Evolutionary conservation across 192 early-diverging fungal species (phyloP).

Genomic region (Fimicolochytrium jonesii): DNA sequence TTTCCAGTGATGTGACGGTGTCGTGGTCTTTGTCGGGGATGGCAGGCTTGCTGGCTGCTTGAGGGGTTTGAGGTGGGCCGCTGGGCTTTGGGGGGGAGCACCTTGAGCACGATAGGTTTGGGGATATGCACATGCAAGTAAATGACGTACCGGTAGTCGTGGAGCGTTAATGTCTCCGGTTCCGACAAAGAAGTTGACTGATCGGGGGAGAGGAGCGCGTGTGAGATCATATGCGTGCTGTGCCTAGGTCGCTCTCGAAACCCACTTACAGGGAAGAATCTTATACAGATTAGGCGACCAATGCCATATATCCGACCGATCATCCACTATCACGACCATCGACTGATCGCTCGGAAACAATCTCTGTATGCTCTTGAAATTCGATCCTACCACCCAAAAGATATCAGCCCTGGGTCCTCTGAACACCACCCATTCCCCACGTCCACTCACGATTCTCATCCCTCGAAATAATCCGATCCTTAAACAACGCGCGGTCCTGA

Average conservation of each 20-base stretch:
- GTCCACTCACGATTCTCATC: constrained; percentile 87
- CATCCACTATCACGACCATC: constrained; percentile 96
- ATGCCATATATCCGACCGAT: constrained; percentile 91
- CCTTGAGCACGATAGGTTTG: too few species aligned
- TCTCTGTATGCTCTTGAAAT: constrained; percentile 71
- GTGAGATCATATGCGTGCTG: too few species aligned
- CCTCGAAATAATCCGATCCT: constrained; percentile 84
- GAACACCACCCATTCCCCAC: too few species aligned
- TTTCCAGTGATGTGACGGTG: too few species aligned
- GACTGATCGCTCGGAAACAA: constrained; percentile 92
- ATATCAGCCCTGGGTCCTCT: too few species aligned
- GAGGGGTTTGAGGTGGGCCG: background rate
- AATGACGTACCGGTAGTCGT: background rate
- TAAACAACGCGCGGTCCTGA: constrained; percentile 71
- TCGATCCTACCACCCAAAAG: background rate
- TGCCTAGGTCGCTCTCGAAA: too few species aligned
- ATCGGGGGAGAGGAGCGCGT: background rate
- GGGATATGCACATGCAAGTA: too few species aligned
- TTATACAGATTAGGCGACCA: constrained; percentile 86
- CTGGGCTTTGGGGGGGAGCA: background rate
- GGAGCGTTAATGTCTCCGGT: constrained; percentile 91
- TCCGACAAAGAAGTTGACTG: constrained; percentile 90
- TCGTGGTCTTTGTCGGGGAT: too few species aligned
- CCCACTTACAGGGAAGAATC: constrained; percentile 80
- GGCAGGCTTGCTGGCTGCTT: too few species aligned